phyloP scores from a whole-genome alignment of 345 rosid genomes.

The Eutrema japonicum region DNA sequence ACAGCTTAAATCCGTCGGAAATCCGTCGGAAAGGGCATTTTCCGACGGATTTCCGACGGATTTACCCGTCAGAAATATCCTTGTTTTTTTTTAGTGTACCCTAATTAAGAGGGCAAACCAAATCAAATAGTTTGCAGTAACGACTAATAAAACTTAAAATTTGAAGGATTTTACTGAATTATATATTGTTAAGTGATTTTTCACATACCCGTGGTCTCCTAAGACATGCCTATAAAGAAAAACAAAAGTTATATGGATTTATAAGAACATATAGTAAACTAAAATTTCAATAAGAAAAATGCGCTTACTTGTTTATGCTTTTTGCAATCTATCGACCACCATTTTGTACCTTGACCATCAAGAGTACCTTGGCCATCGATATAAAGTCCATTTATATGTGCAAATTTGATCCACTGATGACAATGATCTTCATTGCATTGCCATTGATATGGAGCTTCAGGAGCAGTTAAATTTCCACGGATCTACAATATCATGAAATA shows the following conservation, averaged over 20 bases:
- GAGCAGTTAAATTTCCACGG: slow-evolving; percentile 49
- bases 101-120: background rate
- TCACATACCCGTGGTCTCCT: slow-evolving; percentile 51
- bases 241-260: background rate
- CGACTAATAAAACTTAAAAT: background rate
- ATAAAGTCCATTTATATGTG: slow-evolving; percentile 44
- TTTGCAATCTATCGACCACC: slow-evolving; percentile 54
- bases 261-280: slow-evolving; percentile 12
- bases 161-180: background rate
- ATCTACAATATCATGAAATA: slow-evolving; percentile 36
- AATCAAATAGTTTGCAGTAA: background rate
- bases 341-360: slow-evolving; percentile 51
- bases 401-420: slow-evolving; percentile 49
- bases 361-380: slow-evolving; percentile 53
- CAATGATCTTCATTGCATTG: slow-evolving; percentile 28
- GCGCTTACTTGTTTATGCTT: slow-evolving; percentile 36
- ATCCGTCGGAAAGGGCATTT: too few relatives aligned
- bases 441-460: slow-evolving; percentile 49
- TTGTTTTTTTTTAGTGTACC: too few relatives aligned
- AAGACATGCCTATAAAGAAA: slow-evolving; percentile 44
- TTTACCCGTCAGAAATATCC: too few relatives aligned
- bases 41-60: too few relatives aligned
- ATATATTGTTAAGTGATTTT: background rate
- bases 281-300: background rate
- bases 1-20: too few relatives aligned